Conservation (phyloP, 2,329 filamentous ascomycete species). For the Alternaria alternata region DNA sequence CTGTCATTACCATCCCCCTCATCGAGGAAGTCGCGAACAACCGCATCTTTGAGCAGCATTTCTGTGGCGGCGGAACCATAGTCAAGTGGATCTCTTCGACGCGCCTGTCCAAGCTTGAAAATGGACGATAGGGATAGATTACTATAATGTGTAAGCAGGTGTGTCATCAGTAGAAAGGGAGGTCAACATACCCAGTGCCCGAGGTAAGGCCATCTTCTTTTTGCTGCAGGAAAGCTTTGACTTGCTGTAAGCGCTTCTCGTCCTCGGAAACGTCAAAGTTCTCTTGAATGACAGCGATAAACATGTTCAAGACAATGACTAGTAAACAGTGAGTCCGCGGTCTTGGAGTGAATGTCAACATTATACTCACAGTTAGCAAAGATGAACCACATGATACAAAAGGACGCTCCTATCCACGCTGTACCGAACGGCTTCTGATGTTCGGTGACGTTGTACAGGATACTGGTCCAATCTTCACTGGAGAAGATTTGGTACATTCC, state of each 20-base stretch:
- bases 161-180: background rate
- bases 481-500: slow-evolving; percentile 98
- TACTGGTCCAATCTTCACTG: slow-evolving; percentile 92
- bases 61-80: slow-evolving; percentile 92
- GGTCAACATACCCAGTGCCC: slow-evolving; percentile 59
- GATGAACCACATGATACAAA: slow-evolving; percentile 95
- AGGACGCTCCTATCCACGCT: slow-evolving; percentile 91
- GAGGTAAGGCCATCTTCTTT: slow-evolving; percentile 79
- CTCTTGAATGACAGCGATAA: slow-evolving; percentile 99
- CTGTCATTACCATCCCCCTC: slow-evolving; percentile 61
- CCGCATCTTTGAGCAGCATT: slow-evolving; percentile 95
- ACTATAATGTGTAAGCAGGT: slow-evolving; percentile 28
- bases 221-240: slow-evolving; percentile 90
- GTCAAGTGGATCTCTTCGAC: slow-evolving; percentile 82
- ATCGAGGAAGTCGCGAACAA: slow-evolving; percentile 93
- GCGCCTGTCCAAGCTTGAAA: slow-evolving; percentile 68
- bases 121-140: slow-evolving; percentile 77
- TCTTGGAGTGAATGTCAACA: background rate
- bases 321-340: slow-evolving; percentile 16
- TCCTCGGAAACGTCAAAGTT: slow-evolving; percentile 99
- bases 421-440: slow-evolving; percentile 72
- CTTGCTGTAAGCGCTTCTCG: slow-evolving; percentile 95
- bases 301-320: slow-evolving; percentile 97
- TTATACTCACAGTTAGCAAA: slow-evolving; percentile 72
- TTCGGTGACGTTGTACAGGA: slow-evolving; percentile 82